Percentiles rank a stretch among this genome's conserved stretches.
These are phyloP conservation scores for Rhodomyrtus tomentosa DNA, from an alignment of 345 rosid genomes.

Conservation along the genomic window DNA sequence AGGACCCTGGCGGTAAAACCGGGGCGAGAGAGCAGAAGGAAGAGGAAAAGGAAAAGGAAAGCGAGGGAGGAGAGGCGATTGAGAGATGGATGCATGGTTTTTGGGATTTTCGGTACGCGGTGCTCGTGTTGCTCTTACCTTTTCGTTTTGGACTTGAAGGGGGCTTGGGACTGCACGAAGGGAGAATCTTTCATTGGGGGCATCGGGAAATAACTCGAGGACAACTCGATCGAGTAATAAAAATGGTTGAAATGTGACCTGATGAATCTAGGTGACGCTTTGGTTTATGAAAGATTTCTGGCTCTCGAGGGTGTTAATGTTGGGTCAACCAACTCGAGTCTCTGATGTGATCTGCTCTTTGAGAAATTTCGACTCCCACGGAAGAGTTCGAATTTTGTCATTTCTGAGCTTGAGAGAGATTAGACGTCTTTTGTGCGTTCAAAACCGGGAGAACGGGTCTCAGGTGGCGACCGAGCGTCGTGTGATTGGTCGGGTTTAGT, in stretches of 20 bases:
- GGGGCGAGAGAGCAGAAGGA: constrained; percentile 13
- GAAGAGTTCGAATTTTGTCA: background rate
- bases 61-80: constrained; percentile 1
- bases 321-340: constrained; percentile 10
- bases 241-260: background rate
- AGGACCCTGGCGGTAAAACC: constrained; percentile 29
- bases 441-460: background rate
- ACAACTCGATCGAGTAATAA: background rate
- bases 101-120: background rate
- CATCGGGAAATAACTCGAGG: background rate
- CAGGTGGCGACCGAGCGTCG: background rate
- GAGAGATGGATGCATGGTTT: background rate
- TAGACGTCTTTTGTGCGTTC: background rate
- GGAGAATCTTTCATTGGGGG: background rate
- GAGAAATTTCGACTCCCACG: background rate
- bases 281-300: background rate
- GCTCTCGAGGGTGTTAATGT: background rate
- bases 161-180: background rate
- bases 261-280: background rate
- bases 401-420: too few species aligned
- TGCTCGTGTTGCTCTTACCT: background rate
- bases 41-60: constrained; percentile 2
- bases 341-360: background rate
- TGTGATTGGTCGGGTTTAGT: constrained; percentile 4
- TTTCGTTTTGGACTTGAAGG: background rate